Evolutionary conservation across 192 early-diverging fungal genomes (phyloP).

Genomic region (Dissophora globulifera): DNA sequence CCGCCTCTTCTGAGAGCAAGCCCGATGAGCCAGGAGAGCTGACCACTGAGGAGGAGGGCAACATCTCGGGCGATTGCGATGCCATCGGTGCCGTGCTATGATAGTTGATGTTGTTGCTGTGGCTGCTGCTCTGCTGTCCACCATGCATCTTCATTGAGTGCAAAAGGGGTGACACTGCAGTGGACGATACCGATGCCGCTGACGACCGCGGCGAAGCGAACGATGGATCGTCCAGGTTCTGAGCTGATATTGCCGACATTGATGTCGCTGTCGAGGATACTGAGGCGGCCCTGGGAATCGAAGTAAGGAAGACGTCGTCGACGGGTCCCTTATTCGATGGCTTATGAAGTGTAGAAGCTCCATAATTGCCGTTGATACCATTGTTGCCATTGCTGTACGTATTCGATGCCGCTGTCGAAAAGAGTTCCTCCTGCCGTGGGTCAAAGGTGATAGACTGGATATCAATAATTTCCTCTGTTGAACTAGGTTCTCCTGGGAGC

Average conservation of each 20-base stretch:
- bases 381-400: neutral
- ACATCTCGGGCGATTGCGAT: constrained; percentile 16
- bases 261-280: constrained; percentile 15
- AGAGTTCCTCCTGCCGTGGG: constrained; percentile 28
- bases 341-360: no score
- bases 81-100: neutral
- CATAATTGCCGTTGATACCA: no score
- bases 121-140: neutral
- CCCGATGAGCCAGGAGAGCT: constrained; percentile 7
- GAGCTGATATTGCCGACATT: neutral
- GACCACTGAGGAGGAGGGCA: constrained; percentile 6
- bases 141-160: constrained; percentile 6
- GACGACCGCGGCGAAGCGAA: neutral
- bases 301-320: constrained; percentile 30
- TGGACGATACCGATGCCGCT: neutral
- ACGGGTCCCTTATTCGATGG: neutral
- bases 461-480: constrained; percentile 21
- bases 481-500: no score
- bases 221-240: constrained; percentile 1
- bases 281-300: constrained; percentile 4
- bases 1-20: constrained; percentile 15
- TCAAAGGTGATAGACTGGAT: constrained; percentile 31
- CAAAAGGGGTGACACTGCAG: neutral
- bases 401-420: constrained; percentile 37
- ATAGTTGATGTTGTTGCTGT: neutral